phyloP scores from a whole-genome alignment of 768 basidiomycete genomes.

The Favolaschia claudopus region DNA sequence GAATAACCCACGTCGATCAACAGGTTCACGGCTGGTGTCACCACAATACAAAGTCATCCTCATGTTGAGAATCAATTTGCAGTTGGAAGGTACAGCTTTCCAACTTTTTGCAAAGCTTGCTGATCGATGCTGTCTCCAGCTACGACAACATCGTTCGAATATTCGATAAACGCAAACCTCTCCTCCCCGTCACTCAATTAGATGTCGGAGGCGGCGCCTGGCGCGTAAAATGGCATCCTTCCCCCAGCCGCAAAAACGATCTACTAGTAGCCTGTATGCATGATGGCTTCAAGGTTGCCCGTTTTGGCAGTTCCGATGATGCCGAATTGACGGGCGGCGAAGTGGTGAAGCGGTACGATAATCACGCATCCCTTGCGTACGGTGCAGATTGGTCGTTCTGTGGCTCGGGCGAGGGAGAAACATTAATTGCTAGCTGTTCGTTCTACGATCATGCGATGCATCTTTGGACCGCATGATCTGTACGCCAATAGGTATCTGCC shows the following conservation, averaged over 20 bases:
- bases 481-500: slow-evolving; percentile 5
- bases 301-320: slow-evolving; percentile 43
- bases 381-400: slow-evolving; percentile 88
- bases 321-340: slow-evolving; percentile 36
- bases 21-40: slow-evolving; percentile 94
- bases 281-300: slow-evolving; percentile 90
- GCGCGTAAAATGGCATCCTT: slow-evolving; percentile 97
- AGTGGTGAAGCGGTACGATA: slow-evolving; percentile 68
- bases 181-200: slow-evolving; percentile 60
- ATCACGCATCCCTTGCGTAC: slow-evolving; percentile 87
- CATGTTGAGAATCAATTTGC: slow-evolving; percentile 82
- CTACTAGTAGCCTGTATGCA: slow-evolving; percentile 98
- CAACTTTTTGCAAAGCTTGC: not conserved
- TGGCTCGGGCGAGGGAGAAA: slow-evolving; percentile 39
- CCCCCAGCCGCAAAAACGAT: slow-evolving; percentile 65
- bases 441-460: slow-evolving; percentile 93
- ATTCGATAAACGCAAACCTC: slow-evolving; percentile 81
- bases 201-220: slow-evolving; percentile 92
- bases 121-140: slow-evolving; percentile 47
- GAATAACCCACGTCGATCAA: not conserved
- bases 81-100: slow-evolving; percentile 78
- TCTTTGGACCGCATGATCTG: slow-evolving; percentile 74
- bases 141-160: slow-evolving; percentile 84
- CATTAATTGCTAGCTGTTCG: slow-evolving; percentile 85
- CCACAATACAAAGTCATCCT: slow-evolving; percentile 87